A percentile compares a stretch with the other conserved stretches of the same genome.
Conservation (phyloP, 108 stramenopile genomes). For the Skeletonema costatum region DNA sequence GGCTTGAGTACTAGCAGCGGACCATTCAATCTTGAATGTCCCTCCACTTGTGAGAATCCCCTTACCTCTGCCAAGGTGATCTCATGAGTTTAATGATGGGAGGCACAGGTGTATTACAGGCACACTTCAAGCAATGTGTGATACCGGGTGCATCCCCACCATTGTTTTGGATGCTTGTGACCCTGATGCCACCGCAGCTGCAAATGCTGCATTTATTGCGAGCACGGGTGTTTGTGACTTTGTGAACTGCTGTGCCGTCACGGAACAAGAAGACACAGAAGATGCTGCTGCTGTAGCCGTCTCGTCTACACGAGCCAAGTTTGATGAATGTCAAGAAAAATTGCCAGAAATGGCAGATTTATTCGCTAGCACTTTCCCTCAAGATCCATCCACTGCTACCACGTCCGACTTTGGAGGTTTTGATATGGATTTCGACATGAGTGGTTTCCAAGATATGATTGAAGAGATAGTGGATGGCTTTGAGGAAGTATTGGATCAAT, state of each 20-base stretch:
- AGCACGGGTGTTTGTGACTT: not conserved
- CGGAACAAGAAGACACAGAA: not conserved
- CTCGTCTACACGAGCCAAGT: not conserved
- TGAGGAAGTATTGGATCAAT: conserved; percentile 6
- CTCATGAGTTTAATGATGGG: not conserved
- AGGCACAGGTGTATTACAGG: too few species aligned
- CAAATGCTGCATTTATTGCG: not conserved
- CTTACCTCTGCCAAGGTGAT: not conserved
- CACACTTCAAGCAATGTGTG: not conserved
- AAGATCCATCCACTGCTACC: not conserved
- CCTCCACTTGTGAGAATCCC: not conserved
- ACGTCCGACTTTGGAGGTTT: conserved; percentile 1
- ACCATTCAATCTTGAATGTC: not conserved
- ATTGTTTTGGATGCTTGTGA: not conserved
- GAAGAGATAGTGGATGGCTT: conserved; percentile 1
- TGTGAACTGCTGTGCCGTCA: not conserved
- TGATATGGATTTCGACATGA: not conserved
- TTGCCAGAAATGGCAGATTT: not conserved
- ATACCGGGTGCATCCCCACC: not conserved
- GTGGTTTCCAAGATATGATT: not conserved
- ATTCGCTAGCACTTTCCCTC: not conserved
- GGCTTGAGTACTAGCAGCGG: not conserved
- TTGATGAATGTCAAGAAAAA: not conserved
- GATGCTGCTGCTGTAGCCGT: not conserved
- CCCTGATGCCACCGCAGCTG: not conserved